phyloP scores from a whole-genome alignment of 805 yeast species.

The Maudiozyma saulgeensis region DNA sequence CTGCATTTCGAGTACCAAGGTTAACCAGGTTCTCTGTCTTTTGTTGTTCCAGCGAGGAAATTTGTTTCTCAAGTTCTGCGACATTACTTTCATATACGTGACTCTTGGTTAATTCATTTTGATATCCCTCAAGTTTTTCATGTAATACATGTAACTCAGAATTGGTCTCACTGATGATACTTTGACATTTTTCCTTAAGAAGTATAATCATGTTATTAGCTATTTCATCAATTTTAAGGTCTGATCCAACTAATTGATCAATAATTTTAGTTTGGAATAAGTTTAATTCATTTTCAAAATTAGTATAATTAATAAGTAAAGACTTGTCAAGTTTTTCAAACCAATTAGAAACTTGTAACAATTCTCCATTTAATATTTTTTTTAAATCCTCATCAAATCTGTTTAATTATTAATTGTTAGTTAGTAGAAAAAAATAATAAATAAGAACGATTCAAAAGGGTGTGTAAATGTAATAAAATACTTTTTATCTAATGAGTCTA shows the following conservation, averaged over 20 bases:
- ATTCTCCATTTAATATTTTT: neutral
- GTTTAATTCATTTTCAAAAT: neutral
- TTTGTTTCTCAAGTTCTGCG: conserved; percentile 12
- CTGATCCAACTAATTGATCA: neutral
- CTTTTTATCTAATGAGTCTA: neutral
- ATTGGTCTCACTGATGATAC: neutral
- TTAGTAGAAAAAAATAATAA: neutral
- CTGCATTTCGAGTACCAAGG: conserved; percentile 21
- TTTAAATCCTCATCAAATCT: neutral
- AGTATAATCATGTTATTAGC: neutral
- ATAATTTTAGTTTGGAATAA: neutral
- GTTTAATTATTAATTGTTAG: neutral
- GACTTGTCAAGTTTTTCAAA: neutral
- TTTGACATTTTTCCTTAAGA: neutral
- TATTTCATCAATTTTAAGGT: neutral
- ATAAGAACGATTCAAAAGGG: neutral
- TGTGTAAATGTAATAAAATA: neutral
- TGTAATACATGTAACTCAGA: neutral
- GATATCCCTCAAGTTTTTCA: conserved; percentile 4
- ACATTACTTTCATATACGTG: conserved; percentile 14
- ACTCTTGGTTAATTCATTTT: conserved; percentile 5
- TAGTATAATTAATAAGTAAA: neutral
- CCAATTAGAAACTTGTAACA: neutral
- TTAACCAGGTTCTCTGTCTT: conserved; percentile 18
- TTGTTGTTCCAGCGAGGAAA: conserved; percentile 16